Conservation (phyloP, 2,329 filamentous ascomycete genomes). For the Pseudocercospora crystallina region DNA sequence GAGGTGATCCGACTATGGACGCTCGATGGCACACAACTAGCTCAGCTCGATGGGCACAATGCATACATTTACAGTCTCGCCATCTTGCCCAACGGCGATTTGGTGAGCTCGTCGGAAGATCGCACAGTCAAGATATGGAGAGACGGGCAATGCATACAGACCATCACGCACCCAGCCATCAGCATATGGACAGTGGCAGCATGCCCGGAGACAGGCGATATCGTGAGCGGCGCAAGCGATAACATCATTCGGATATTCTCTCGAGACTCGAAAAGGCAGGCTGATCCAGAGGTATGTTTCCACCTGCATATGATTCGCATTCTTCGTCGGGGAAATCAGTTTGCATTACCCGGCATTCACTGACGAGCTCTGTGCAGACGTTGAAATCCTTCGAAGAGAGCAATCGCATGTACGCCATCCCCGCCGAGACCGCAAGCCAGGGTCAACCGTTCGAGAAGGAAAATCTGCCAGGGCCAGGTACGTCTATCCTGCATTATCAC, state of each 20-base stretch:
- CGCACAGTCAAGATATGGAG: constrained; percentile 90
- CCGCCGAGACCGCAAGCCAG: constrained; percentile 65
- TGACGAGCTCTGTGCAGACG: constrained; percentile 21
- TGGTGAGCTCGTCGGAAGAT: constrained; percentile 91
- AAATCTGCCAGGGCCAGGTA: constrained; percentile 72
- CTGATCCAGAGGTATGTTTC: constrained; percentile 59
- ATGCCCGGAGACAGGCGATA: constrained; percentile 79
- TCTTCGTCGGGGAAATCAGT: no score
- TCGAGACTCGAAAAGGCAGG: constrained; percentile 66
- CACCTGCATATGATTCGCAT: no score
- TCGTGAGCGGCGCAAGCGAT: constrained; percentile 91
- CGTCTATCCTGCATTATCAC: constrained; percentile 13
- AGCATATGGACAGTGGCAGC: constrained; percentile 94
- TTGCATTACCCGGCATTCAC: not conserved
- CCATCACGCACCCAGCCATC: constrained; percentile 94
- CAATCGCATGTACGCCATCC: constrained; percentile 38
- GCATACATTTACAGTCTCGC: constrained; percentile 91
- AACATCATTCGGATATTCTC: constrained; percentile 82
- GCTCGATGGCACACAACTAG: constrained; percentile 71
- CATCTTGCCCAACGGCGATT: constrained; percentile 74
- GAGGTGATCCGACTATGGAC: constrained; percentile 86
- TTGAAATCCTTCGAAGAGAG: constrained; percentile 76
- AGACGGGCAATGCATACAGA: constrained; percentile 80
- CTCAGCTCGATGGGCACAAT: constrained; percentile 81
- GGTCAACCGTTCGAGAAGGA: constrained; percentile 76